A percentile compares a stretch with the other conserved stretches of the same genome.
phyloP scores from a whole-genome alignment of 2,329 filamentous ascomycete species.

The Penicillium sumatraense region DNA sequence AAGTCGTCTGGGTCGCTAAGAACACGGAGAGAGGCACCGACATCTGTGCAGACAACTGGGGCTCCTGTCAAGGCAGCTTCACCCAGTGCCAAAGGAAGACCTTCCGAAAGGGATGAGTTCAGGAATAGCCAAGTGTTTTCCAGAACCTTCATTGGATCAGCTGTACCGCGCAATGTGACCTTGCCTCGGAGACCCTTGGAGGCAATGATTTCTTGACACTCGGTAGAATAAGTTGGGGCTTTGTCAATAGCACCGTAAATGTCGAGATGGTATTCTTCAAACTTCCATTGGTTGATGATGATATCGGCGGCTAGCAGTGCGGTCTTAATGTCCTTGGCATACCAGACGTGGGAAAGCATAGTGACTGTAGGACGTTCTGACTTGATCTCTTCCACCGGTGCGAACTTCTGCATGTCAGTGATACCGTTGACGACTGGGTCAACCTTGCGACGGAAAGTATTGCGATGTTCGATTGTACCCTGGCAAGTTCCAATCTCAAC shows the following conservation, averaged over 20 bases:
- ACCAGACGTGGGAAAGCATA: conserved; percentile 64
- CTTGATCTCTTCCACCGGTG: conserved; percentile 63
- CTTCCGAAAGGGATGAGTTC: conserved; percentile 53
- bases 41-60: conserved; percentile 49
- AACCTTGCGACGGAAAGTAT: conserved; percentile 63
- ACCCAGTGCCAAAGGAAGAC: conserved; percentile 50
- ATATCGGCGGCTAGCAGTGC: conserved; percentile 67
- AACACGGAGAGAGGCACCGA: conserved; percentile 47
- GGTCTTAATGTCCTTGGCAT: conserved; percentile 66
- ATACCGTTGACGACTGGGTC: conserved; percentile 70
- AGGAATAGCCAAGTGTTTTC: conserved; percentile 62
- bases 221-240: conserved; percentile 64
- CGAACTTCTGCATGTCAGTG: conserved; percentile 66
- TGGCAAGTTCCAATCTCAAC: conserved; percentile 64
- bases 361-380: conserved; percentile 65
- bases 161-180: conserved; percentile 60
- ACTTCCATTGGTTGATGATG: conserved; percentile 69
- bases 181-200: conserved; percentile 57
- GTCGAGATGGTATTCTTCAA: conserved; percentile 65
- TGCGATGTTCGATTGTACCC: conserved; percentile 61
- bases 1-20: conserved; percentile 50
- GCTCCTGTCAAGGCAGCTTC: conserved; percentile 53
- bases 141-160: conserved; percentile 60
- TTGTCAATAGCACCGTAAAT: conserved; percentile 69
- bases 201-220: conserved; percentile 62